Conservation (phyloP, 345 rosid genomes). For the Laguncularia racemosa region DNA sequence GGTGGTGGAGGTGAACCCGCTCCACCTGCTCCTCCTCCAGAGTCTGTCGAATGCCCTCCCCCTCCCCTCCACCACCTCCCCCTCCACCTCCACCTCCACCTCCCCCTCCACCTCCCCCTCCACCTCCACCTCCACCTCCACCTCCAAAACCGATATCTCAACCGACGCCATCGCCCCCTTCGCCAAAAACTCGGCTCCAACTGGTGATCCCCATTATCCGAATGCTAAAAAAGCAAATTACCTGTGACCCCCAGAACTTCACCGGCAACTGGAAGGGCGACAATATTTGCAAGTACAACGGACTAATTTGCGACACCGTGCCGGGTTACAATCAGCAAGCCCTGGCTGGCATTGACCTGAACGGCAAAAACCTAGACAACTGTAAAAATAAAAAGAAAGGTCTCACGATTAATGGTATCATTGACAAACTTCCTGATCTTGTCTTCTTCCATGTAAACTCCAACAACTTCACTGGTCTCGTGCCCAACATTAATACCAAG, state of each 20-base stretch:
- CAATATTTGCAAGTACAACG: constrained; percentile 23
- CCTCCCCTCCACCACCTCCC: neutral
- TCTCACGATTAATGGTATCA: constrained; percentile 19
- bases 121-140: neutral
- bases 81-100: neutral
- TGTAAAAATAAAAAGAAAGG: neutral
- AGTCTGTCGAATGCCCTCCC: neutral
- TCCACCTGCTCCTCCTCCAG: neutral
- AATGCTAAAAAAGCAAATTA: constrained; percentile 18
- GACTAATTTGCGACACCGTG: constrained; percentile 22
- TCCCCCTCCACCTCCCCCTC: neutral
- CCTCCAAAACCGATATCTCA: too few species aligned
- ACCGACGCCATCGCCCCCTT: fast-evolving
- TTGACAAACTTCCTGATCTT: constrained; percentile 20
- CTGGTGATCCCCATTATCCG: neutral
- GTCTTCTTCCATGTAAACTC: constrained; percentile 35
- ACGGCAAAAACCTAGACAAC: constrained; percentile 20
- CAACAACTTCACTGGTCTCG: constrained; percentile 22
- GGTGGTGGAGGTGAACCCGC: neutral
- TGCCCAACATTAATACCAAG: neutral
- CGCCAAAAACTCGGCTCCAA: neutral
- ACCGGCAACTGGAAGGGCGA: constrained; percentile 21
- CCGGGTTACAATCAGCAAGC: constrained; percentile 18
- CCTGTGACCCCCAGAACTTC: constrained; percentile 12
- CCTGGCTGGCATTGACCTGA: constrained; percentile 24